A percentile compares a stretch with the other conserved stretches of the same genome.
Evolutionary conservation across 176 grass and related monocot genomes (phyloP).

Genomic region (Juncus effusus): DNA sequence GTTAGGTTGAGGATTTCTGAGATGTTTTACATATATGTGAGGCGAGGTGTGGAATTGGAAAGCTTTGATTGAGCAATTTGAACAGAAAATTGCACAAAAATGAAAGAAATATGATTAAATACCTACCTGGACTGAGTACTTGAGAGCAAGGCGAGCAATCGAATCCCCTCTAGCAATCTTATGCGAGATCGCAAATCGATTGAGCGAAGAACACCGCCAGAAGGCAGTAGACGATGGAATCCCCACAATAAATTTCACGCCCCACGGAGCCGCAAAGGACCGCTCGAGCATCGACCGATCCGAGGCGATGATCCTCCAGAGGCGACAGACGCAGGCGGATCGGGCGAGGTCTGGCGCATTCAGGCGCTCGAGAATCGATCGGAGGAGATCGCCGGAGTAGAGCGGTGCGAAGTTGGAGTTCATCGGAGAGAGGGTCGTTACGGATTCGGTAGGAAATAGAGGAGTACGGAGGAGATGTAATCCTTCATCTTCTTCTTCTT

Average conservation of each 20-base stretch:
- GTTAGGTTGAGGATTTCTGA: background rate
- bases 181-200: constrained; percentile 75
- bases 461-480: constrained; percentile 5
- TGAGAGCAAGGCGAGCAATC: constrained; percentile 66
- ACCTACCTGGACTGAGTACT: constrained; percentile 76
- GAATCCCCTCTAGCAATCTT: constrained; percentile 56
- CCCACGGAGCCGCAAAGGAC: constrained; percentile 66
- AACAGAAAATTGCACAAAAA: background rate
- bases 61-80: background rate
- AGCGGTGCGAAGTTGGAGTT: constrained; percentile 38
- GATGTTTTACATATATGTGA: background rate
- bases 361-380: constrained; percentile 55
- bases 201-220: constrained; percentile 56
- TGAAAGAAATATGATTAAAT: background rate
- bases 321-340: constrained; percentile 77
- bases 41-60: too few relatives aligned
- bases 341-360: constrained; percentile 58
- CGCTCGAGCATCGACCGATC: constrained; percentile 58
- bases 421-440: constrained; percentile 27
- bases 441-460: background rate
- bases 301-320: constrained; percentile 60
- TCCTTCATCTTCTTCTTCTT: constrained; percentile 21
- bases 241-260: constrained; percentile 53
- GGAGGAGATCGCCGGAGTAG: constrained; percentile 61
- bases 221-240: constrained; percentile 57